Base-by-base conservation (phyloP, 352 stramenopile genomes). In the Globisporangium mamillatum region DNA sequence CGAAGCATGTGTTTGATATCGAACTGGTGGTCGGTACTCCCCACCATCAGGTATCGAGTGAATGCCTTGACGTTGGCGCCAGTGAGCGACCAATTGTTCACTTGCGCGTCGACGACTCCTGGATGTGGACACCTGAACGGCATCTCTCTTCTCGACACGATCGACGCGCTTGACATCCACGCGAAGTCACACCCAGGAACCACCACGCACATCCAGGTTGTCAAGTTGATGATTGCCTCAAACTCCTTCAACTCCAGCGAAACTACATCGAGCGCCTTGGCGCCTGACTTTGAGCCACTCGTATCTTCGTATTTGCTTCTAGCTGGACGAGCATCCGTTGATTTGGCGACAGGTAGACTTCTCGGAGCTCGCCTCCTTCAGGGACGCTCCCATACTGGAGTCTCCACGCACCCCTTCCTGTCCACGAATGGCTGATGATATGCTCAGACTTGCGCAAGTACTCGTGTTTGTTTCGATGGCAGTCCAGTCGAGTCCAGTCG, bases 71-170 rank as follows among this genome's bases (percentile, higher is more conserved):
- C 50, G n/a, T 56, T 56, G n/a, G n/a, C 48, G 20, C 48, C n/a
- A 24, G 48, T 7, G 5, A 22, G 48, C 9, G 20, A 6, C 32
- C 14, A 75, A 60, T 36, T 61, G 67, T 10, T 18, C 7, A 55
- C 7, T 24, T 14, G 18, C 38, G 1, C 48, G 24, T 66, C 66
- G 34, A 41, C 41, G 48, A 68, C 6, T 57, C 27, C 6, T 12
- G 16, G 12, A 56, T n/a, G 27, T 72, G 66, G 12, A 68, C 64
- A 44, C 67, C 75, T 57, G 7, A 27, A 52, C 57, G 67, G 41
- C 68, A 59, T 24, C 7, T 63, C 24, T 18, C 48, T 25, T 25
- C 48, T 27, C n/a, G 48, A 55, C 48, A 22, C 20, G n/a, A 55
- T 55, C 48, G 48, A 55, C 27, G 48, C 6, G 9, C 6, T 18